phyloP scores from a whole-genome alignment of 148 eudicot species.

The Bassia scoparia region DNA sequence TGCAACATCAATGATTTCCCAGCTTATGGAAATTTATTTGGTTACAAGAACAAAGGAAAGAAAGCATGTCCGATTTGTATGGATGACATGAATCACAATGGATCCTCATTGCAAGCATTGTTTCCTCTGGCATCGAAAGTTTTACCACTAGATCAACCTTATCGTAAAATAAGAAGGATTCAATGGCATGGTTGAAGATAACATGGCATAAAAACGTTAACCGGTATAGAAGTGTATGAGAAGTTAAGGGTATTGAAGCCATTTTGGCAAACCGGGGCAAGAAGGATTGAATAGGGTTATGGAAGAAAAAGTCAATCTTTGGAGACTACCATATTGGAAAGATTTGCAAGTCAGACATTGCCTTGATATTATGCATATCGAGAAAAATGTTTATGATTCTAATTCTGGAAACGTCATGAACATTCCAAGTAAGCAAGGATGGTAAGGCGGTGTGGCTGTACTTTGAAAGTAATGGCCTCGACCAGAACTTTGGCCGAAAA shows the following conservation, averaged over 20 bases:
- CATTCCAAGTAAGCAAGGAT: neutral
- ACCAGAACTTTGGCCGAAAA: neutral
- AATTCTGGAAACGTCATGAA: neutral
- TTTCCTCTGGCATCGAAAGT: neutral
- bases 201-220: neutral
- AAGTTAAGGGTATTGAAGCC: neutral
- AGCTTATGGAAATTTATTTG: neutral
- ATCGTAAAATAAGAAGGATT: neutral
- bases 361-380: neutral
- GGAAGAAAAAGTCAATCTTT: neutral
- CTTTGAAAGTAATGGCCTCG: neutral
- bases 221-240: neutral
- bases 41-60: neutral
- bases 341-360: neutral
- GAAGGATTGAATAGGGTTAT: neutral
- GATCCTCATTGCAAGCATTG: neutral
- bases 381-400: neutral
- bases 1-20: neutral
- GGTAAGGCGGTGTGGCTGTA: neutral
- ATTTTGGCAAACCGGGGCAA: neutral
- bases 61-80: neutral
- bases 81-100: neutral
- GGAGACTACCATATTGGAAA: neutral
- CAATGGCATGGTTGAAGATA: neutral
- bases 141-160: neutral